Percentiles rank a stretch among this genome's conserved stretches.
phyloP scores from a whole-genome alignment of 345 rosid species.

The Arabidopsis arenosa region DNA sequence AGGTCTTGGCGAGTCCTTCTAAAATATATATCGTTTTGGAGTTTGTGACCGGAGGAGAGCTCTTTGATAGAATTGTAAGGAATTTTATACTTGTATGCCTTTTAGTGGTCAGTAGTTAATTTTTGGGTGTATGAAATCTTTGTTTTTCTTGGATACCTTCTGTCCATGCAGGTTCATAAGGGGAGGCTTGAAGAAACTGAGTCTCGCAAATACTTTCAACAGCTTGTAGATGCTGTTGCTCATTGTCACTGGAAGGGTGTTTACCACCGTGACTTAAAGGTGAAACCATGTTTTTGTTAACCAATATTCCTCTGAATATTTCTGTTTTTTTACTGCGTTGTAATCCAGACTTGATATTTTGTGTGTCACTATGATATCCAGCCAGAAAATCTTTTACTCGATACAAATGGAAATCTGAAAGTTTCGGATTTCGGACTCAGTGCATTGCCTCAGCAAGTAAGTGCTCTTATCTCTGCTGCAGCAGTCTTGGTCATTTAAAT shows the following conservation, averaged over 20 bases:
- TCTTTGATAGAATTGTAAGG: slow-evolving; percentile 84
- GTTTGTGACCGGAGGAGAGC: slow-evolving; percentile 92
- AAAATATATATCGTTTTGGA: slow-evolving; percentile 88
- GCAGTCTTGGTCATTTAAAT: not conserved
- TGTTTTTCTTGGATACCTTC: slow-evolving; percentile 9
- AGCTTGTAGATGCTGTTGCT: slow-evolving; percentile 85
- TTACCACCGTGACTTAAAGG: slow-evolving; percentile 96
- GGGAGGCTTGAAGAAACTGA: slow-evolving; percentile 77
- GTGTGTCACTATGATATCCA: slow-evolving; percentile 41
- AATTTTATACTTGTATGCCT: not conserved
- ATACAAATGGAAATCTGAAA: slow-evolving; percentile 76
- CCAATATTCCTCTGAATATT: not conserved
- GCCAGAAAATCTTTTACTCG: slow-evolving; percentile 93
- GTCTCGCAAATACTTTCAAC: slow-evolving; percentile 83
- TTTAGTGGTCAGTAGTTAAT: not conserved
- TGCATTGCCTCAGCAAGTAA: slow-evolving; percentile 91
- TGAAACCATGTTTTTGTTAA: slow-evolving; percentile 9
- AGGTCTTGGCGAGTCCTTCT: slow-evolving; percentile 80
- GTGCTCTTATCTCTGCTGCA: slow-evolving; percentile 48
- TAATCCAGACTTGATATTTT: slow-evolving; percentile 22
- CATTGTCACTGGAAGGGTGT: slow-evolving; percentile 91
- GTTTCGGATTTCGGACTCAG: slow-evolving; percentile 97
- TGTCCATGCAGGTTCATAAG: slow-evolving; percentile 61
- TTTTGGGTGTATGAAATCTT: not conserved
- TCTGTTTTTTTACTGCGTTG: slow-evolving; percentile 29